phyloP scores from a whole-genome alignment of 805 yeast species.

The Candida broadrunensis region DNA sequence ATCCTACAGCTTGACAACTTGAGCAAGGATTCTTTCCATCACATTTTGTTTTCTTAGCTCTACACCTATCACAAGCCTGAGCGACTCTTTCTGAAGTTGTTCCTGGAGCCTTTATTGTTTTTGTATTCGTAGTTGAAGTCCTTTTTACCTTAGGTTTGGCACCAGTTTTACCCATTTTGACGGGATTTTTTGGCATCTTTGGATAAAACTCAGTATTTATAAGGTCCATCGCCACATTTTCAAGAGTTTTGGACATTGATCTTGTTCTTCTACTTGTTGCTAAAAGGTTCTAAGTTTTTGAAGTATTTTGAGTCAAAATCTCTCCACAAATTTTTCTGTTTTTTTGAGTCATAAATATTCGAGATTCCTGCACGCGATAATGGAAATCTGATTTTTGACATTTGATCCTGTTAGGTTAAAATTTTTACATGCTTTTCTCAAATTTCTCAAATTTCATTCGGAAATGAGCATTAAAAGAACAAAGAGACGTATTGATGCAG shows the following conservation, averaged over 20 bases:
- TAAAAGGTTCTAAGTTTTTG: too few species aligned
- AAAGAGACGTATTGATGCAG: not conserved
- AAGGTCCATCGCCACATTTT: not conserved
- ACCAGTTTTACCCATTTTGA: not conserved
- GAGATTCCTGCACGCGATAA: not conserved
- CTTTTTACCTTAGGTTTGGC: constrained; percentile 2
- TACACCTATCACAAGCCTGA: constrained; percentile 88
- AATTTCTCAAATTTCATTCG: too few species aligned
- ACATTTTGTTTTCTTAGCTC: constrained; percentile 76
- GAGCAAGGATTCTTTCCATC: constrained; percentile 79
- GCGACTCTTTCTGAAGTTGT: constrained; percentile 67
- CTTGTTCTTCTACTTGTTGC: too few species aligned
- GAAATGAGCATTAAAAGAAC: not conserved
- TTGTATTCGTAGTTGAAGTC: constrained; percentile 18
- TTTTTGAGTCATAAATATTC: not conserved
- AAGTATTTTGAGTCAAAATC: too few species aligned
- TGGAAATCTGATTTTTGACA: too few species aligned
- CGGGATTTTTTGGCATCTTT: not conserved
- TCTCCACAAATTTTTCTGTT: too few species aligned
- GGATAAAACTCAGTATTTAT: not conserved
- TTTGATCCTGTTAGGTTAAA: not conserved
- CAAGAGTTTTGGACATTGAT: too few species aligned
- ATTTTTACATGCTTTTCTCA: too few species aligned
- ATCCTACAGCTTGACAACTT: constrained; percentile 78
- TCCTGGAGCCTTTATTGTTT: constrained; percentile 67